These are phyloP conservation scores for Pseudodiploospora longispora DNA, from an alignment of 2,329 filamentous ascomycete species.

Conservation along the genomic window DNA sequence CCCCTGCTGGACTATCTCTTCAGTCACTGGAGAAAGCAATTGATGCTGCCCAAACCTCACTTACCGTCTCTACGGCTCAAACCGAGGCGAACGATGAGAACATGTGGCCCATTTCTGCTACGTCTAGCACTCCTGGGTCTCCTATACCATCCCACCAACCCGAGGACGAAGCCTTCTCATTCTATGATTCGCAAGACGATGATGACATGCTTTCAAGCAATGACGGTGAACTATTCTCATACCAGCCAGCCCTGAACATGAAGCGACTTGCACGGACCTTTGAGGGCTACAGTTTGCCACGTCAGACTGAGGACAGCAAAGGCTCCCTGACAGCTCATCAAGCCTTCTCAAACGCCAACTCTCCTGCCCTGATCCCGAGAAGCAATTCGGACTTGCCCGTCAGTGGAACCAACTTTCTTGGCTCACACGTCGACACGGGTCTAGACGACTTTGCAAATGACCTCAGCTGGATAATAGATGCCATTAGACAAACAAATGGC, in stretches of 20 bases:
- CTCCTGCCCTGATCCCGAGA: constrained; percentile 17
- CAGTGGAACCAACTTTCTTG: constrained; percentile 20
- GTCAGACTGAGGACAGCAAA: constrained; percentile 15
- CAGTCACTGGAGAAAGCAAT: neutral
- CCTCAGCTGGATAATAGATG: constrained; percentile 43
- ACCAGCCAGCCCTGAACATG: constrained; percentile 12
- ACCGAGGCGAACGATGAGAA: too few species aligned
- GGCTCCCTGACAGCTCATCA: constrained; percentile 13
- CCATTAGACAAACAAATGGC: constrained; percentile 28
- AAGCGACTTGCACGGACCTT: constrained; percentile 16
- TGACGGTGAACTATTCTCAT: constrained; percentile 27
- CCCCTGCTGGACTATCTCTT: constrained; percentile 19
- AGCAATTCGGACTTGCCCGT: constrained; percentile 13
- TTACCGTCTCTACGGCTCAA: too few species aligned
- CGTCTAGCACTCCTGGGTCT: constrained; percentile 22
- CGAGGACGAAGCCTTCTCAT: constrained; percentile 35
- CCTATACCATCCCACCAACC: constrained; percentile 30
- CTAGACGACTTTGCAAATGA: constrained; percentile 36
- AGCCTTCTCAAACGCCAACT: constrained; percentile 15
- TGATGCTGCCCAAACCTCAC: constrained; percentile 1
- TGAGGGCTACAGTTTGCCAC: constrained; percentile 41
- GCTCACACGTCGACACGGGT: constrained; percentile 27
- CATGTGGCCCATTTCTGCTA: neutral
- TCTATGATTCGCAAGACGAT: constrained; percentile 39
- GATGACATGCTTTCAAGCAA: constrained; percentile 29